phyloP scores from a whole-genome alignment of 139 green algal species.

The Eudorina sp. region DNA sequence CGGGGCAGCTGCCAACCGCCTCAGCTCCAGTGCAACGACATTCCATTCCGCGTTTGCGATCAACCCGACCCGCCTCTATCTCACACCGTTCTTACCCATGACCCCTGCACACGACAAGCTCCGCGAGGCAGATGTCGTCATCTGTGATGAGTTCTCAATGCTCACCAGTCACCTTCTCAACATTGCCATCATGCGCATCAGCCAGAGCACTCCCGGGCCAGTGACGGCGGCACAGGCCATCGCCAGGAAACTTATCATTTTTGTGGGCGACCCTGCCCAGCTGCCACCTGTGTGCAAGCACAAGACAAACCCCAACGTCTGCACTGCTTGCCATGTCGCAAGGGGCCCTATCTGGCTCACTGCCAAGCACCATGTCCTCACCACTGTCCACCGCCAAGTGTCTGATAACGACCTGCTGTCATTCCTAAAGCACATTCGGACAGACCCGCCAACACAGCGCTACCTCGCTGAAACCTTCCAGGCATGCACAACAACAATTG shows the following conservation, averaged over 20 bases:
- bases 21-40: too few relatives aligned
- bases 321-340: neutral
- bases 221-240: neutral
- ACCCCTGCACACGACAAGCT: too few relatives aligned
- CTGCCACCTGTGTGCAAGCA: neutral
- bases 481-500: neutral
- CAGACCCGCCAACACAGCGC: too few relatives aligned
- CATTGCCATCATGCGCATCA: neutral
- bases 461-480: neutral
- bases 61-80: too few relatives aligned
- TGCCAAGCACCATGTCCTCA: neutral
- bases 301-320: neutral
- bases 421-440: neutral
- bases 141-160: neutral
- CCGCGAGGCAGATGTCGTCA: neutral
- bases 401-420: neutral
- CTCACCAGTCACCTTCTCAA: neutral
- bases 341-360: neutral
- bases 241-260: neutral
- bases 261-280: neutral
- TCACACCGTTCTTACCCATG: too few relatives aligned
- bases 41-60: too few relatives aligned
- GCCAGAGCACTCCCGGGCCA: neutral
- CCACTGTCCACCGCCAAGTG: neutral
- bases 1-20: too few relatives aligned